phyloP scores from a whole-genome alignment of 2,329 filamentous ascomycete genomes.

The Basipetospora chlamydospora region DNA sequence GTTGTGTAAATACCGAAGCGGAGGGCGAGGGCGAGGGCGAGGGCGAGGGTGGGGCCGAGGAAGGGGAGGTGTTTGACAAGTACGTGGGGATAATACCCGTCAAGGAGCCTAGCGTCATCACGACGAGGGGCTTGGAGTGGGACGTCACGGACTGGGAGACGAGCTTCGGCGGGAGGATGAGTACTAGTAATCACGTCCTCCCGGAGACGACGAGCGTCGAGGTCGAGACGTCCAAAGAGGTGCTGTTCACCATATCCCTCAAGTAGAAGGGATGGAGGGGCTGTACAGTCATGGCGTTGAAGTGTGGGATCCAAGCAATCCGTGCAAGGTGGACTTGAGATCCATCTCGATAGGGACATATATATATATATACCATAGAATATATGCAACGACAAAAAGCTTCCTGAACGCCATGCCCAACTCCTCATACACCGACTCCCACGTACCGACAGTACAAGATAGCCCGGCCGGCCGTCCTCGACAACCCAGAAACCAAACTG shows the following conservation, averaged over 20 bases:
- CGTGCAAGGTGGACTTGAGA: no score
- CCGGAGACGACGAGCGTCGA: conserved; percentile 44
- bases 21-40: no score
- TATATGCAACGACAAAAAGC: no score
- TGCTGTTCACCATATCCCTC: conserved; percentile 64
- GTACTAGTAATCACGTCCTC: conserved; percentile 66
- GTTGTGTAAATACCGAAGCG: no score
- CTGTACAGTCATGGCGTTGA: neutral
- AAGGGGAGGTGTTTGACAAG: conserved; percentile 48
- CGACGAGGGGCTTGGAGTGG: conserved; percentile 75
- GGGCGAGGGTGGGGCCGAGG: conserved; percentile 5
- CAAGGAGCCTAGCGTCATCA: conserved; percentile 63
- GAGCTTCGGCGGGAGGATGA: conserved; percentile 56
- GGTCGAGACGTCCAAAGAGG: conserved; percentile 46
- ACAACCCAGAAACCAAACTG: no score
- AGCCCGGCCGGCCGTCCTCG: no score
- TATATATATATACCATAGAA: no score
- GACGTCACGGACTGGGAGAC: conserved; percentile 75
- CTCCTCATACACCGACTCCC: no score
- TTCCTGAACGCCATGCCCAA: no score
- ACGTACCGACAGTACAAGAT: no score
- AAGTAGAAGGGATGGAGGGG: conserved; percentile 9
- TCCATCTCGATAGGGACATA: no score
- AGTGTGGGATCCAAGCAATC: no score
- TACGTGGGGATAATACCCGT: conserved; percentile 80